Evolutionary conservation across 768 basidiomycete genomes (phyloP).

Genomic region (Boletus pseudo-olivaceus): DNA sequence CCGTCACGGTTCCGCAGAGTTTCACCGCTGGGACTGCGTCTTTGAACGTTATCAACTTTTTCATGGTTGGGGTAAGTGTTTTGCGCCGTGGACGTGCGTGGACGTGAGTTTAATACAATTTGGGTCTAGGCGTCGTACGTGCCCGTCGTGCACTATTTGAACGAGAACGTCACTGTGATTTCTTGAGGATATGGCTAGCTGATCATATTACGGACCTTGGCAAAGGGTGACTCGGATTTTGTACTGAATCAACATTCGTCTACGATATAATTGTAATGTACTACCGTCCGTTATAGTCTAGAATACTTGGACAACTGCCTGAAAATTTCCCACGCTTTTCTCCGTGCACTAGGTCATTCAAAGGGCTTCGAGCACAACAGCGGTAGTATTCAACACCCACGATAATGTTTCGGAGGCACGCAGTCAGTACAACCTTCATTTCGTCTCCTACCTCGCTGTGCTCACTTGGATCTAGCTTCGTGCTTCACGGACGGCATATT

Average conservation of each 20-base stretch:
- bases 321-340: constrained; percentile 16
- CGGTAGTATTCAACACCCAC: neutral
- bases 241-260: neutral
- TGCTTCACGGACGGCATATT: constrained; percentile 22
- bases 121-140: constrained; percentile 4
- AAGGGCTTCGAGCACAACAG: too few relatives aligned
- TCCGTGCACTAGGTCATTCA: neutral
- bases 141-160: constrained; percentile 23
- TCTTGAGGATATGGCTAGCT: neutral
- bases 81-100: neutral
- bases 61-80: constrained; percentile 40
- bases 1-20: constrained; percentile 26
- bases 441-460: neutral
- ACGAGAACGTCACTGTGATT: constrained; percentile 16
- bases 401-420: constrained; percentile 25
- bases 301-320: neutral
- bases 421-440: constrained; percentile 12
- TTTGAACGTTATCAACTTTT: constrained; percentile 35
- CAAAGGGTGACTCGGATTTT: neutral
- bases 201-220: neutral
- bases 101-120: neutral
- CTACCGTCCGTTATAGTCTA: neutral
- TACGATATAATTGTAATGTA: neutral
- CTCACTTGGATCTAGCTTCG: constrained; percentile 16
- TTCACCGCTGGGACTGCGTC: constrained; percentile 31